A percentile compares a stretch with the other conserved stretches of the same genome.
phyloP scores from a whole-genome alignment of 257 asterid genomes.

The Petunia axillaris region DNA sequence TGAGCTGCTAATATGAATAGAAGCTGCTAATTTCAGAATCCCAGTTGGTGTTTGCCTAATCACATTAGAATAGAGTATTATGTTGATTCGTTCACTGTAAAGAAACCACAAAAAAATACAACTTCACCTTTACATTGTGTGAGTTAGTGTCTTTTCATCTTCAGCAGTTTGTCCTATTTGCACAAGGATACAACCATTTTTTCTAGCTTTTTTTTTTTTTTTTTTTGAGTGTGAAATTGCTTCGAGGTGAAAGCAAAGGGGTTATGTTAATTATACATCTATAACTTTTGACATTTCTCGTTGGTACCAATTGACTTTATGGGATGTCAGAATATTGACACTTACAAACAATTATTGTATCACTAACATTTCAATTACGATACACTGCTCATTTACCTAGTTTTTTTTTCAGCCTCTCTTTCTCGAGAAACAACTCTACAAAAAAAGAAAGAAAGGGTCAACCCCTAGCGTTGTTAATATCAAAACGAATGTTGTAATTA shows the following conservation, averaged over 20 bases:
- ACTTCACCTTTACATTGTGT: neutral
- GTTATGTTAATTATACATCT: neutral
- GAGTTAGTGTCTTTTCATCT: too few relatives aligned
- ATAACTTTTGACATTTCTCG: neutral
- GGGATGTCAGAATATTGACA: neutral
- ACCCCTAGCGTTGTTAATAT: neutral
- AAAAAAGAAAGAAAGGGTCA: neutral
- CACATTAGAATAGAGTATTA: neutral
- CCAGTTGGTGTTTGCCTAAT: slow-evolving; percentile 4
- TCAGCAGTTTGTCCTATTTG: neutral
- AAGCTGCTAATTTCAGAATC: neutral
- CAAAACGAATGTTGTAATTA: neutral
- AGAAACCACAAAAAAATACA: neutral
- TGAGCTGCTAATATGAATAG: slow-evolving; percentile 20
- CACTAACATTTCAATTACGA: neutral
- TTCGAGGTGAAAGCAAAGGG: neutral
- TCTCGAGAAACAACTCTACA: too few relatives aligned
- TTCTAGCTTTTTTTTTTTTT: neutral
- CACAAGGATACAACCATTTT: neutral
- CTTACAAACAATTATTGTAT: too few relatives aligned
- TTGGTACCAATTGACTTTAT: neutral
- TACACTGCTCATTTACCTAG: neutral
- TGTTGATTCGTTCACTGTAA: neutral
- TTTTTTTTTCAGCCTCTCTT: neutral
- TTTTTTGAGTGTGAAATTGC: neutral